phyloP scores from a whole-genome alignment of 495 filamentous ascomycete species.

The Xylaria intraflava region DNA sequence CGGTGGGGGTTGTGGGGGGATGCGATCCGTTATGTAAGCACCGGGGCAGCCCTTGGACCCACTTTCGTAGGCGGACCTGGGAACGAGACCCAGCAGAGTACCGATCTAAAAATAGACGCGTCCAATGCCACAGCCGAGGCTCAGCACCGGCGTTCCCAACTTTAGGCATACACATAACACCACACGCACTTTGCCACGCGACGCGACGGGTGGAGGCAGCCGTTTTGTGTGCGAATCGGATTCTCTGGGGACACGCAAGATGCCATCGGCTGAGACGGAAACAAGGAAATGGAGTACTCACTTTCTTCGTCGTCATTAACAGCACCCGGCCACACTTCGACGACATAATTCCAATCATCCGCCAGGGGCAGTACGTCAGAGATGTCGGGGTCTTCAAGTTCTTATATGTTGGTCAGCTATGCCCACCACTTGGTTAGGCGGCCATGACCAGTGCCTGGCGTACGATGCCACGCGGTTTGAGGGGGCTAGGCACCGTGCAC shows the following conservation, averaged over 20 bases:
- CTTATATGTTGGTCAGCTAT: slow-evolving; percentile 11
- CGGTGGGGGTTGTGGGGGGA: slow-evolving; percentile 1
- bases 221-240: background rate
- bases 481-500: background rate
- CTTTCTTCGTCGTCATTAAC: background rate
- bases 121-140: no score
- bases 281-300: background rate
- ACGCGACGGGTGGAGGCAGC: background rate
- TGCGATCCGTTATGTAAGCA: no score
- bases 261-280: background rate
- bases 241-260: background rate
- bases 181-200: slow-evolving; percentile 5
- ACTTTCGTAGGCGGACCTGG: no score
- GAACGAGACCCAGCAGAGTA: no score
- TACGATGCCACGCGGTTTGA: background rate
- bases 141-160: background rate
- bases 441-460: slow-evolving; percentile 1
- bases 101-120: no score
- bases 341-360: slow-evolving; percentile 6
- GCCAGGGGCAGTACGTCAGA: background rate
- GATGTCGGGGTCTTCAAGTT: background rate
- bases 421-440: background rate
- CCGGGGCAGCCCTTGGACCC: no score
- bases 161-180: slow-evolving; percentile 2
- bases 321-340: slow-evolving; percentile 9